phyloP scores from a whole-genome alignment of 805 yeast species.

The Isabelozyma pseudorhagii region DNA sequence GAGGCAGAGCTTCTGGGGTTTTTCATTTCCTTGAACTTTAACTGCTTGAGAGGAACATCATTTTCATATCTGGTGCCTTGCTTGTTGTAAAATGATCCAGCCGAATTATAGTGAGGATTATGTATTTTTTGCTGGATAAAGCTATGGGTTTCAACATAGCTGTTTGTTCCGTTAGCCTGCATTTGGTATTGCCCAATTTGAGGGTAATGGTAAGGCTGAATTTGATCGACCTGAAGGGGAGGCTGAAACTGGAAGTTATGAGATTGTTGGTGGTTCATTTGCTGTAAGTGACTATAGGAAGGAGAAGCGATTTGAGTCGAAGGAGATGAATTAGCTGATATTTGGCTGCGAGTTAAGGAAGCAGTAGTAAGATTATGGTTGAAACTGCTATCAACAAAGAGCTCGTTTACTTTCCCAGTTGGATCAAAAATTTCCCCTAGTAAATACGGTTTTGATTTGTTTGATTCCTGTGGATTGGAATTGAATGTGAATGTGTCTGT shows the following conservation, averaged over 20 bases:
- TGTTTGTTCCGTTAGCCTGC: neutral
- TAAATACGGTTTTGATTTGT: neutral
- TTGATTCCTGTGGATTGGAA: neutral
- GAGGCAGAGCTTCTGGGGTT: neutral
- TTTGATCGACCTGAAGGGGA: neutral
- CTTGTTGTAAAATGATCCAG: neutral
- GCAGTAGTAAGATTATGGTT: neutral
- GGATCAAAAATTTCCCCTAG: neutral
- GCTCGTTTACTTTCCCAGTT: neutral
- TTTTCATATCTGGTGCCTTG: neutral
- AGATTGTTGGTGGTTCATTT: neutral
- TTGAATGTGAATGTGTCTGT: neutral
- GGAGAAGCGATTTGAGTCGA: neutral
- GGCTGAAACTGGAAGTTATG: neutral
- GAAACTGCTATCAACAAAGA: neutral
- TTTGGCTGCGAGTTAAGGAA: neutral
- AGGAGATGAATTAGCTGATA: neutral
- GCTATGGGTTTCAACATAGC: neutral
- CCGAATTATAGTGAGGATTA: neutral
- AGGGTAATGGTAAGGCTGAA: neutral
- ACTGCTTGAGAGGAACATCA: neutral
- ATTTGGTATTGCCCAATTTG: slow-evolving; percentile 2
- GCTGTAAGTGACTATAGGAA: neutral
- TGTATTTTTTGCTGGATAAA: neutral
- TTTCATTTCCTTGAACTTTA: neutral